Evolutionary conservation across 148 eudicot species (phyloP), one percentile per base, ranked within the genome.

Genomic region (Camellia sinensis): DNA sequence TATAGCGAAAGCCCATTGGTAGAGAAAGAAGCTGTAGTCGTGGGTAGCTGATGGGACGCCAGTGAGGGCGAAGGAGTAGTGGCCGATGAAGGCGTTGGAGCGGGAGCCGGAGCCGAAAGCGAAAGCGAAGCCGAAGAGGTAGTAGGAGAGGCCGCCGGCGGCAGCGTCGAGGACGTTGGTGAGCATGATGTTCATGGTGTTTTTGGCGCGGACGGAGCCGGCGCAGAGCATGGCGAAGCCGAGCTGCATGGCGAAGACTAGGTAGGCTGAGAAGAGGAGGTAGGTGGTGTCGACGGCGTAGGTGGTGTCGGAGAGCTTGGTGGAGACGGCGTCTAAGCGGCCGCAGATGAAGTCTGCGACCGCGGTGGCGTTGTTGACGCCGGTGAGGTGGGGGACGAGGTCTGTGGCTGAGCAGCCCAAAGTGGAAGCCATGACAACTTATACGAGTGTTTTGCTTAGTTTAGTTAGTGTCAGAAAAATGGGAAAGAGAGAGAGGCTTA

Each of bases 221-320:
- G 91, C 91, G 75, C 91, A 88, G 46, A 88, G 87, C 91, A 88
- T 88, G 74, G 91, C 91, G 70, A 88, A 88, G 44, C 91, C 91
- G 45, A 88, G 84, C 69, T 88, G 91, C 91, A 88, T 88, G 48
- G 89, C 84, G 78, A 88, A 88, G 22, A 88, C 91, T 0, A 88
- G 75, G 83, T 88, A 88, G 37, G 91, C 83, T 3, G 91, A 88
- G 79, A 88, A 88, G 60, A 88, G 80, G 75, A 88, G 85, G 85
- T 86, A 88, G 43, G 91, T 86, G 76, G 46, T 80, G 83, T 88
- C 87, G 6, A 88, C 76, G 9, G 91, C 91, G 82, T 67, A 88
- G 8, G 84, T 79, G 37, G 86, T 79, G 80, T 79, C 79, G 76
- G 89, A 84, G 79, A 88, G 85, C 74, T 54, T 76, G 48, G 80